Conservation (phyloP, 2,329 filamentous ascomycete genomes). For the Berkeleyomyces rouxiae region DNA sequence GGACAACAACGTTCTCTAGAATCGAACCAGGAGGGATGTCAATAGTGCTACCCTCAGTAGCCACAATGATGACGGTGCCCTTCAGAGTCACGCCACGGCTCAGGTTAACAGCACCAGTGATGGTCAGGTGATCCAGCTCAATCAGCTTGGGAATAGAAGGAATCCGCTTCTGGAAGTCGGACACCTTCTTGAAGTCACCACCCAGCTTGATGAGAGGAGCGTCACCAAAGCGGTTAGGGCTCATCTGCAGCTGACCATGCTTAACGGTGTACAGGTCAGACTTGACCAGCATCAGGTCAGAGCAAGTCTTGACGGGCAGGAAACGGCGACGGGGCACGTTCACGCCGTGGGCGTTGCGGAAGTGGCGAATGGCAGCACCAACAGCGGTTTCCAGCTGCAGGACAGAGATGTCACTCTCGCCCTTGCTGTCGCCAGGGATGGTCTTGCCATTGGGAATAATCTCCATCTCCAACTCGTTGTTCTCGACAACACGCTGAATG, state of each 20-base stretch:
- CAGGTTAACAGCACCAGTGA: constrained; percentile 93
- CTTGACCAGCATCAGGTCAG: constrained; percentile 98
- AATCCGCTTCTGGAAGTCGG: constrained; percentile 82
- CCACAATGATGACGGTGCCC: constrained; percentile 97
- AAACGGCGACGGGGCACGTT: constrained; percentile 95
- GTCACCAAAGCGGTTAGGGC: constrained; percentile 88
- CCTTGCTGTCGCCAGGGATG: constrained; percentile 98
- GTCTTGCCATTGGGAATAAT: constrained; percentile 99
- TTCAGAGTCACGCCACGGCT: constrained; percentile 91
- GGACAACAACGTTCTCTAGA: constrained; percentile 95
- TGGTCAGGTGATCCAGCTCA: constrained; percentile 87
- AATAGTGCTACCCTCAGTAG: constrained; percentile 93
- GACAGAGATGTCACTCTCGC: constrained; percentile 93
- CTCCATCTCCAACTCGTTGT: constrained; percentile 97
- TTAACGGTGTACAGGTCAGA: constrained; percentile 97
- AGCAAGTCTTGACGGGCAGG: constrained; percentile 99
- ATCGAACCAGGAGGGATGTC: constrained; percentile 94
- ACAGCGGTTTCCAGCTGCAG: constrained; percentile 98
- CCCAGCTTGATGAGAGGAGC: constrained; percentile 98
- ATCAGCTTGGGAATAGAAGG: constrained; percentile 79
- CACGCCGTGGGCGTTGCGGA: constrained; percentile 96
- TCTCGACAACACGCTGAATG: constrained; percentile 96
- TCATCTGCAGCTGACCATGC: constrained; percentile 95
- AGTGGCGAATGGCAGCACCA: constrained; percentile 95
- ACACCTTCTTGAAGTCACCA: constrained; percentile 99